Evolutionary conservation across 2,329 filamentous ascomycete genomes (phyloP), one percentile per base, ranked within the genome.

Genomic region (Aureobasidium leucospermi): DNA sequence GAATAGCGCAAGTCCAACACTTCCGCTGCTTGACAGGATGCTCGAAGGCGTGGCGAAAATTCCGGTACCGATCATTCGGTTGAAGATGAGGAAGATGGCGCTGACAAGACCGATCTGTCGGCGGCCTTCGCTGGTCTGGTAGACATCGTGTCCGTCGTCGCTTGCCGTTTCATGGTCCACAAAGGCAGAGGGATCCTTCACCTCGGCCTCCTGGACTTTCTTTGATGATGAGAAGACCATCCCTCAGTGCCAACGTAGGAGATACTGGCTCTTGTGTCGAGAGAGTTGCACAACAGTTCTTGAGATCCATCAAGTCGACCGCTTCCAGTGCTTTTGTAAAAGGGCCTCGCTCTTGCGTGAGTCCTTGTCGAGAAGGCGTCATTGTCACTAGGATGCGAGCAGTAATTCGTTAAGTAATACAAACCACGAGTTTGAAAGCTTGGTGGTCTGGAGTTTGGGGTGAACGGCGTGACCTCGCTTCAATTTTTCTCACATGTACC

Each of bases 11-110:
- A 86, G 75, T 3, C 84, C 85, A n/a, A 85, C 79, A 61, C 81
- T 84, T 60, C 84, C 84, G 8, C 78, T 81, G 0, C 83, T 76
- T 2, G 71, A 66, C 55, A 86, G 75, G 63, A 87, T 85, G 42
- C 78, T 76, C 43, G 78, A 78, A 0, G 84, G 84, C 0, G 84
- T 86, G 1, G 84, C 81, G 65, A 86, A 87, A 70, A 87, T 86
- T 63, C 85, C 84, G 10, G 83, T 86, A 43, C 85, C 84, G 60
- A 87, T 82, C 73, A 86, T 82, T 60, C 83, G 81, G 73, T 85
- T 85, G 70, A 85, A 81, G 68, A 86, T 84, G 51, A 85, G 74
- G 70, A 84, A 82, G 19, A 78, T 72, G 19, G 83, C 82, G 5
- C 78, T 81, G 48, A 76, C 70, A 49, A 83, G 67, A 48, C 82